Conservation (phyloP, 2,329 filamentous ascomycete genomes). For the Stromatinia cepivora region DNA sequence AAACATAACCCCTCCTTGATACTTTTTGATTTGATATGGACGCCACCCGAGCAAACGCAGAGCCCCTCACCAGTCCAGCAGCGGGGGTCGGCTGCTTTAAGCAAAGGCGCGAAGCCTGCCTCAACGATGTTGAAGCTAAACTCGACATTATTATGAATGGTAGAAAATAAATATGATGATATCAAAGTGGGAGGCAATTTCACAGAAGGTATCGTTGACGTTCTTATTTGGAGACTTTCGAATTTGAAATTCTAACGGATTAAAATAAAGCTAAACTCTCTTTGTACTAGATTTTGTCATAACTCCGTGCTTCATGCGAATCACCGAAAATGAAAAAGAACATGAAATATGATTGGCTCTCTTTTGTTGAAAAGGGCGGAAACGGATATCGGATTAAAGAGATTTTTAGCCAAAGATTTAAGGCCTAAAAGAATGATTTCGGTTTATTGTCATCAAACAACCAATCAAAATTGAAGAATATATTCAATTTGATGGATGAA, state of each 20-base stretch:
- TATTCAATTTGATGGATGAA: neutral
- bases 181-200: conserved; percentile 15
- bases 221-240: conserved; percentile 18
- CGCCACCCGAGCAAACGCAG: conserved; percentile 30
- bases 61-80: conserved; percentile 34
- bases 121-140: conserved; percentile 35
- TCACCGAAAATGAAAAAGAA: conserved; percentile 13
- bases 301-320: conserved; percentile 10
- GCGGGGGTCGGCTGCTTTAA: conserved; percentile 35
- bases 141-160: conserved; percentile 18
- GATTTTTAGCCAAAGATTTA: neutral
- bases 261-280: conserved; percentile 7
- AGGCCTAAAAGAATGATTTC: neutral
- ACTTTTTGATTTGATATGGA: conserved; percentile 31
- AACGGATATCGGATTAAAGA: neutral
- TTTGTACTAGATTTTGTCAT: conserved; percentile 5
- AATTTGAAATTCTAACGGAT: conserved; percentile 21
- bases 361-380: neutral
- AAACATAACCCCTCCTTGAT: conserved; percentile 70
- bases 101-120: conserved; percentile 41
- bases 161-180: conserved; percentile 8
- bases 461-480: neutral
- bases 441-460: neutral
- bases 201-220: conserved; percentile 1
- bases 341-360: neutral